Base-by-base conservation (phyloP, 139 green algal genomes). In the Pycnococcus provasolii region DNA sequence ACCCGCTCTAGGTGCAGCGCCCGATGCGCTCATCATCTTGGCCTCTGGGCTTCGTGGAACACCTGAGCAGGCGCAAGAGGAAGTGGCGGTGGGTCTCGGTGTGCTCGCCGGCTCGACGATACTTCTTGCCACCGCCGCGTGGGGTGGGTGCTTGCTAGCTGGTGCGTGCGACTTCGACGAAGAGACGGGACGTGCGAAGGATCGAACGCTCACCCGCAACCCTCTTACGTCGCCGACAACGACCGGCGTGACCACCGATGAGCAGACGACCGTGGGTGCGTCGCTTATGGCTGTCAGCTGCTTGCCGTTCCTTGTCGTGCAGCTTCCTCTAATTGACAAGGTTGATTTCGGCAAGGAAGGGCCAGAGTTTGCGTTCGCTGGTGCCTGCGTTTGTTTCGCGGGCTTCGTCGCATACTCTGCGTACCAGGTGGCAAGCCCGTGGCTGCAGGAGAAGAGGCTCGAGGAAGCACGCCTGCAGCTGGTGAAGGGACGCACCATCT, bases 61-160 rank as follows among this genome's bases (percentile, higher is more conserved):
- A 48, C 11, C 39, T 3, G 64, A 58, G 15, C 4, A 52, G 4
- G 64, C 64, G 41, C 64, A 62, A 71, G 4, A 48, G 5, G 7
- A 64, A 39, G 66, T 88, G 58, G 57, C 54, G 26, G 77, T 82
- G 15, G 74, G 77, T 7, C 65, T 85, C 59, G 82, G 82, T 7
- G 83, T 81, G 43, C 76, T 88, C 48, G 80, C 78, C 8, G 82
- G 82, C 53, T 77, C 60, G 58, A 86, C 70, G 39, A 69, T 86
- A 3, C 79, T 88, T 75, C 76, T 88, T 45, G 76, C 86, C 47
- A 83, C 82, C 4, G 60, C 85, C 13, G 78, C 78, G 8, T 88
- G 80, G 80, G 82, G 59, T n/a, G 67, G 73, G 2, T 76, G 66
- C 1, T 41, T 82, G 3, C 9, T 71, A 39, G 26, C 75, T 37